These are phyloP conservation scores for Artemisia argyi DNA, from an alignment of 129 eudicot genomes.

Conservation along the genomic window DNA sequence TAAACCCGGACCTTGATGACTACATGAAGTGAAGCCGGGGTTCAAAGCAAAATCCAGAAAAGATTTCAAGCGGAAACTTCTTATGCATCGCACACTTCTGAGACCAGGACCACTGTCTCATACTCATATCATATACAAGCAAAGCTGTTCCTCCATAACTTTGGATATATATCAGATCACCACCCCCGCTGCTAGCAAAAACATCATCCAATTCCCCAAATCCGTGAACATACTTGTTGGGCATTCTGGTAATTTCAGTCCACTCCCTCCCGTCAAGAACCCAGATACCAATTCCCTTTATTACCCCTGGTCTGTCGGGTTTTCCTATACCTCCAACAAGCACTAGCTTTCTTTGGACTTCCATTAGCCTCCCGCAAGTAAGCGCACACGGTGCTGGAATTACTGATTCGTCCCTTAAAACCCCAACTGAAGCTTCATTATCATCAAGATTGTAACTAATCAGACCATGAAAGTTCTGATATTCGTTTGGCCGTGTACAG, in stretches of 20 bases:
- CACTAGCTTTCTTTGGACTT: slow-evolving; percentile 43
- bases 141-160: slow-evolving; percentile 50
- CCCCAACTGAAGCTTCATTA: slow-evolving; percentile 1
- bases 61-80: slow-evolving; percentile 51
- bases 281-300: slow-evolving; percentile 58
- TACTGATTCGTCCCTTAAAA: slow-evolving; percentile 24
- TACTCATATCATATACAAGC: slow-evolving; percentile 46
- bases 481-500: slow-evolving; percentile 28
- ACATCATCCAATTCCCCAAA: slow-evolving; percentile 57
- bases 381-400: slow-evolving; percentile 46
- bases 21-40: slow-evolving; percentile 37
- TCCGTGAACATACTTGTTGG: slow-evolving; percentile 37
- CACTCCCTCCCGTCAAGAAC: slow-evolving; percentile 38
- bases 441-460: slow-evolving; percentile 30
- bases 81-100: slow-evolving; percentile 37
- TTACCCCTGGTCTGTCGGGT: slow-evolving; percentile 38
- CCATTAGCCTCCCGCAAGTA: slow-evolving; percentile 54
- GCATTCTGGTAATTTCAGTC: slow-evolving; percentile 50
- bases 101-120: slow-evolving; percentile 49
- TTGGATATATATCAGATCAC: slow-evolving; percentile 55
- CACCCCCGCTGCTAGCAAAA: slow-evolving; percentile 53
- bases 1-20: not conserved
- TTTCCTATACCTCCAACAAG: slow-evolving; percentile 59
- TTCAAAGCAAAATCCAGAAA: slow-evolving; percentile 61
- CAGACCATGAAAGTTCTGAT: slow-evolving; percentile 35